A percentile compares a stretch with the other conserved stretches of the same genome.
Conservation (phyloP, 2,329 filamentous ascomycete genomes). For the Diaporthe vaccinii region DNA sequence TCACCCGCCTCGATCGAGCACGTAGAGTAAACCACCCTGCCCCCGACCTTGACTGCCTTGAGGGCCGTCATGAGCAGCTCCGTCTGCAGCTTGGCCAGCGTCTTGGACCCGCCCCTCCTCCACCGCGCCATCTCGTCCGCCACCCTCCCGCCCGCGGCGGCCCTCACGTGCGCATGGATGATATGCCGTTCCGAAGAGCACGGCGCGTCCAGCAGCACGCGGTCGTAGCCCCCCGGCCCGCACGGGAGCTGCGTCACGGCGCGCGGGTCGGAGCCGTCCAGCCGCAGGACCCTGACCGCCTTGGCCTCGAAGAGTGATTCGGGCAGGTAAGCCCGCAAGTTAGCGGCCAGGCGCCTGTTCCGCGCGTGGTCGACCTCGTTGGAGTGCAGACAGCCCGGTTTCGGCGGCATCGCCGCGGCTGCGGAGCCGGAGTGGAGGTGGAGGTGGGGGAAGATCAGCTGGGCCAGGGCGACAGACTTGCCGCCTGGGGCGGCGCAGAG, state of each 20-base stretch:
- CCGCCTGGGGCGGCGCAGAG: conserved; percentile 56
- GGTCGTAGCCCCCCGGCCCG: conserved; percentile 53
- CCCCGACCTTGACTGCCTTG: conserved; percentile 51
- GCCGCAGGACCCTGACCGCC: conserved; percentile 45
- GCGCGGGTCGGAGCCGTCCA: conserved; percentile 47
- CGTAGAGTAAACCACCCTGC: conserved; percentile 55
- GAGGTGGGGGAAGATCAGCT: conserved; percentile 46
- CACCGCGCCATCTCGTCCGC: conserved; percentile 54
- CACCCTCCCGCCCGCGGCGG: conserved; percentile 47
- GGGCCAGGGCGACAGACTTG: conserved; percentile 51
- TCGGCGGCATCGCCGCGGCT: conserved; percentile 42
- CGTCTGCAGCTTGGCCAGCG: conserved; percentile 51
- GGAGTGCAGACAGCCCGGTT: conserved; percentile 51
- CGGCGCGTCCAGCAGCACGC: conserved; percentile 56
- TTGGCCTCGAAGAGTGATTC: conserved; percentile 43
- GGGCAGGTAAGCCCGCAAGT: conserved; percentile 47
- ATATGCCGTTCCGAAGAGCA: conserved; percentile 57
- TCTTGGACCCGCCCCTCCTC: conserved; percentile 52
- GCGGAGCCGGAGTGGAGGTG: conserved; percentile 39
- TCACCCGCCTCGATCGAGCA: conserved; percentile 55
- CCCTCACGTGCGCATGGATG: conserved; percentile 52
- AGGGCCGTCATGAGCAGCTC: conserved; percentile 54
- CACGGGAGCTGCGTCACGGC: conserved; percentile 47
- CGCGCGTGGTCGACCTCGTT: conserved; percentile 52
- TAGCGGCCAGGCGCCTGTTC: conserved; percentile 49